Base-by-base conservation (phyloP, 176 grass and related monocot species). In the Zea mays region DNA sequence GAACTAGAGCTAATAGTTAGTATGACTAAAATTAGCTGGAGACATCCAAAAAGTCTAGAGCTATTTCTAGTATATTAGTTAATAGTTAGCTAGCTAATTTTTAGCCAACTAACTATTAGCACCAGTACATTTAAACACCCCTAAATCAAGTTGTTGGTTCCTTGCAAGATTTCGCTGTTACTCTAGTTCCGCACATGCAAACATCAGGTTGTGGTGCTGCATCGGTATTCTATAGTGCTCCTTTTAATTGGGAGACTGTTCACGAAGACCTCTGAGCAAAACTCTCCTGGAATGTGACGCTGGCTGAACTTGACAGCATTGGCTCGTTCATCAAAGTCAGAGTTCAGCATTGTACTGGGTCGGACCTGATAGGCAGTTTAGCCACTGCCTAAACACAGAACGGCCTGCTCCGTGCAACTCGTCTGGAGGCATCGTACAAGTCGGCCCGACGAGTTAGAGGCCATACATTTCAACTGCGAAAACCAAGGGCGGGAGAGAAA, bases 91-190 rank as follows among this genome's bases (percentile, higher is more conserved):
- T 27, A 27, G 27, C 27, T 27, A 27, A 27, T 27, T 27, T 27
- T 27, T 27, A 27, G 27, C 27, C 27, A 27, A 27, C 27, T 27
- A 27, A 27, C 27, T 27, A 27, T 27, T 27, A 27, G 27, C 27
- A 27, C 27, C 1, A 27, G 27, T 27, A 27, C 27, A 27, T 27
- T 27, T 27, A 27, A 27, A 27, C 27, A 27, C 27, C 27, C 1
- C 27, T 1, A 27, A 27, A 1, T 27, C 41, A 49, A 51, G 39
- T 9, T 34, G 10, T 17, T 13, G n/a, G 37, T 79, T 79, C 21
- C 48, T 68, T 79, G 48, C 63, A 42, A 7, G n/a, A 68, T 41
- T 68, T 78, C 16, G 35, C 34, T 67, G n/a, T 27, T 27, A 27
- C 27, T 27, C 27, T 1, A 27, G 0, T 27, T 27, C 27, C 27